phyloP scores from a whole-genome alignment of 1,284 basidiomycete genomes.

The Ganoderma multipileum region DNA sequence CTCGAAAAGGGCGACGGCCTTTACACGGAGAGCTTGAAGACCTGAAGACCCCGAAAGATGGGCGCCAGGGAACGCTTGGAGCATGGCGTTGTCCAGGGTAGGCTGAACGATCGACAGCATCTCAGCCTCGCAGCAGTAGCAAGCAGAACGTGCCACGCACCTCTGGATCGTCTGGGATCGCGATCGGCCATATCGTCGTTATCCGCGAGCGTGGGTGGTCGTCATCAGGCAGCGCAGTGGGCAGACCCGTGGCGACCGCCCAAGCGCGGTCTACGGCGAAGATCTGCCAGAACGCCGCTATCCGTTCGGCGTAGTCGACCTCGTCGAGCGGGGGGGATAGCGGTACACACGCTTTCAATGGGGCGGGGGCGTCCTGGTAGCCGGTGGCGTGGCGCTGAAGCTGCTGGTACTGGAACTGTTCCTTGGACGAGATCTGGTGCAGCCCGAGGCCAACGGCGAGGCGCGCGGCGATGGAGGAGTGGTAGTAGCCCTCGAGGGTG shows the following conservation, averaged over 20 bases:
- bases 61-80: constrained; percentile 17
- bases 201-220: constrained; percentile 55
- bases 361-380: constrained; percentile 26
- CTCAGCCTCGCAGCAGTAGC: not conserved
- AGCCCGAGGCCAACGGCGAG: constrained; percentile 61
- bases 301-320: constrained; percentile 53
- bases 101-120: constrained; percentile 6
- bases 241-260: constrained; percentile 60
- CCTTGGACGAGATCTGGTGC: constrained; percentile 53
- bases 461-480: constrained; percentile 63
- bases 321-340: constrained; percentile 48
- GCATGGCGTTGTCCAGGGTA: constrained; percentile 13
- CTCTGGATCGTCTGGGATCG: constrained; percentile 33
- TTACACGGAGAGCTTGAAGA: constrained; percentile 48
- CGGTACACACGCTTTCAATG: constrained; percentile 38
- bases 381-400: constrained; percentile 28
- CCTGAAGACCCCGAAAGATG: constrained; percentile 29
- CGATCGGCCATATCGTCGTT: constrained; percentile 57
- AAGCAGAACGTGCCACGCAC: constrained; percentile 14
- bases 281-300: constrained; percentile 66
- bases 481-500: constrained; percentile 64
- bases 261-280: constrained; percentile 66
- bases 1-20: constrained; percentile 58
- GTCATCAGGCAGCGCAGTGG: constrained; percentile 59
- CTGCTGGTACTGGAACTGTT: constrained; percentile 34